These are phyloP conservation scores for Byssochlamys sp. DNA, from an alignment of 2,329 filamentous ascomycete species.

Conservation along the genomic window DNA sequence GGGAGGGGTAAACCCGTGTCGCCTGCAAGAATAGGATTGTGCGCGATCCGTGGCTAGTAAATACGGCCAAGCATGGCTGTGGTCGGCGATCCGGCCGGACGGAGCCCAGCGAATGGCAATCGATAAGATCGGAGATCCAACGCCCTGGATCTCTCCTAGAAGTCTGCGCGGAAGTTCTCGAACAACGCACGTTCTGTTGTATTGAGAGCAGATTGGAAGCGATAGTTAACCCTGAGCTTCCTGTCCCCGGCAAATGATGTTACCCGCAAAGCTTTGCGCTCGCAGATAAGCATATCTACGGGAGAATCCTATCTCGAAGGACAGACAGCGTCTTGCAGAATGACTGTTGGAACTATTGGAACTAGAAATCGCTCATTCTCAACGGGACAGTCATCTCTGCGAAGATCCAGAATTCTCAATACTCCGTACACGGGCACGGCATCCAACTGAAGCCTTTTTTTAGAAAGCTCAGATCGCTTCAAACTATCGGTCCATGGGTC, in stretches of 20 bases:
- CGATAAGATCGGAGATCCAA: conserved; percentile 1
- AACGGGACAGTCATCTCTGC: background rate
- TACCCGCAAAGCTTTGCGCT: background rate
- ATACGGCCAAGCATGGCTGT: background rate
- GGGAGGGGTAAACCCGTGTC: background rate
- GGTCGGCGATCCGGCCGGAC: background rate
- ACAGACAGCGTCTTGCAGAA: background rate
- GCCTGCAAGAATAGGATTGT: conserved; percentile 1
- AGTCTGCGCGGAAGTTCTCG: too few relatives aligned
- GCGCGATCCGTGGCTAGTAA: background rate
- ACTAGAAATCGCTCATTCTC: background rate
- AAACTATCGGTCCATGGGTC: background rate
- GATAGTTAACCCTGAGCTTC: too few relatives aligned
- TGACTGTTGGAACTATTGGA: background rate
- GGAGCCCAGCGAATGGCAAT: background rate
- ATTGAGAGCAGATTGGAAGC: too few relatives aligned
- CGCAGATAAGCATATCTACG: background rate
- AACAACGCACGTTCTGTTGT: too few relatives aligned
- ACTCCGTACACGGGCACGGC: background rate
- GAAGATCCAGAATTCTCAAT: background rate
- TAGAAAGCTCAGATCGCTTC: background rate
- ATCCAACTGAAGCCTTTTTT: background rate
- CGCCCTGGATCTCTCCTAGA: conserved; percentile 1
- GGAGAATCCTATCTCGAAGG: background rate
- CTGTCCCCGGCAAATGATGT: background rate